These are phyloP conservation scores for Apophysomyces variabilis DNA, from an alignment of 371 early-diverging fungal species.

Conservation along the genomic window DNA sequence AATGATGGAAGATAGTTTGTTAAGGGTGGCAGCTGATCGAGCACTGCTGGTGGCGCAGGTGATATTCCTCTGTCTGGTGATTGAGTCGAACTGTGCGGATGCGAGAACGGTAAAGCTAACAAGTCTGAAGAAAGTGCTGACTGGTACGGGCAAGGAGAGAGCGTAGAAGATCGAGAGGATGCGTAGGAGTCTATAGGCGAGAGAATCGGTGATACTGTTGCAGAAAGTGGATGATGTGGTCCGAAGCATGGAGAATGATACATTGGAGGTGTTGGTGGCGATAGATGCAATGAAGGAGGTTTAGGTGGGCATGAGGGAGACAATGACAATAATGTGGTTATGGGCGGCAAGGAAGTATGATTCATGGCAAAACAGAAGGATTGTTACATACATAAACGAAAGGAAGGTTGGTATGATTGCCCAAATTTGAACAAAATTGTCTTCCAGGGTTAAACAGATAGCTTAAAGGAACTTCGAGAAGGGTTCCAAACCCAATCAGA, in stretches of 20 bases:
- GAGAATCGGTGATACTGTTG: slow-evolving; percentile 22
- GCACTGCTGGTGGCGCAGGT: slow-evolving; percentile 1
- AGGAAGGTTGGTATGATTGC: slow-evolving; percentile 11
- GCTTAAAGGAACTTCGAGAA: slow-evolving; percentile 7
- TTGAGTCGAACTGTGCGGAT: slow-evolving; percentile 24
- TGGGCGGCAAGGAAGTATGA: slow-evolving; percentile 24
- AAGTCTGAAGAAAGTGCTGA: slow-evolving; percentile 17
- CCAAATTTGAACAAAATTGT: slow-evolving; percentile 23
- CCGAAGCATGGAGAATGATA: slow-evolving; percentile 7
- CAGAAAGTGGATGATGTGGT: slow-evolving; percentile 12
- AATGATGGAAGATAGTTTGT: slow-evolving; percentile 15
- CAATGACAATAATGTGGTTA: slow-evolving; percentile 11
- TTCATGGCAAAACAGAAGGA: slow-evolving; percentile 19
- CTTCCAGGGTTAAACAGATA: slow-evolving; percentile 13
- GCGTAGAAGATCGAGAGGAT: slow-evolving; percentile 15
- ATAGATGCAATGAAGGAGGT: slow-evolving; percentile 14
- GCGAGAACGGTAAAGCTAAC: slow-evolving; percentile 21
- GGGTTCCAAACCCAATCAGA: slow-evolving; percentile 1
- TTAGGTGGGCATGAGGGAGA: slow-evolving; percentile 19
- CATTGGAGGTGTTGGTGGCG: slow-evolving; percentile 9
- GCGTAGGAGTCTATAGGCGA: slow-evolving; percentile 35
- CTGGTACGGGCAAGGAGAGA: slow-evolving; percentile 11
- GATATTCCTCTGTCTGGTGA: not conserved
- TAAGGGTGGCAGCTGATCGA: not conserved
- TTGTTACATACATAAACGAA: slow-evolving; percentile 16